Conservation (phyloP, 768 basidiomycete genomes). For the Sporobolomyces pararoseus region DNA sequence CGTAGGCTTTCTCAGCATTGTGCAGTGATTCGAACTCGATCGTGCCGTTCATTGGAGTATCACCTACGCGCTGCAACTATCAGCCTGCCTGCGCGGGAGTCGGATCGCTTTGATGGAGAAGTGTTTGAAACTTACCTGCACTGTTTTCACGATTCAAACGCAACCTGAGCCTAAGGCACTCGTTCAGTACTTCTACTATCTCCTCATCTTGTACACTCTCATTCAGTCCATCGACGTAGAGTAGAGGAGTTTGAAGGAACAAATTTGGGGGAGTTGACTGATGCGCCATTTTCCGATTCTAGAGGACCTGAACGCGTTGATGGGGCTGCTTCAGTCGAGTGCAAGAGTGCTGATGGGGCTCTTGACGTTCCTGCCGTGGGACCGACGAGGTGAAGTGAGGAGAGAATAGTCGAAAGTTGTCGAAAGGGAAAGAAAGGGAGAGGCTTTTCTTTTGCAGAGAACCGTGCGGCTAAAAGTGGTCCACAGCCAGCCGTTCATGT, state of each 20-base stretch:
- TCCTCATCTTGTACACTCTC: not conserved
- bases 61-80: no score
- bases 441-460: no score
- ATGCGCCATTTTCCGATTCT: not conserved
- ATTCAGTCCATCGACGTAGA: slow-evolving; percentile 19
- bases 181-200: slow-evolving; percentile 13
- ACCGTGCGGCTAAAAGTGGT: no score
- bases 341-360: no score
- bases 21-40: slow-evolving; percentile 34
- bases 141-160: not conserved
- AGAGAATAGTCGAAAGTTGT: not conserved
- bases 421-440: not conserved
- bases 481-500: no score
- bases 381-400: no score
- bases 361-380: no score
- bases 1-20: slow-evolving; percentile 33
- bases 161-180: slow-evolving; percentile 17
- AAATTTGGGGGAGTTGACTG: not conserved
- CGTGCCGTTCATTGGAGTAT: not conserved
- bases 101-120: no score
- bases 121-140: no score
- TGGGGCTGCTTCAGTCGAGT: no score
- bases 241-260: slow-evolving; percentile 1
- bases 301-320: no score
- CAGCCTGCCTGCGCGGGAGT: no score